Evolutionary conservation across 495 filamentous ascomycete genomes (phyloP).

Genomic region (Chlorociboria aeruginascens): DNA sequence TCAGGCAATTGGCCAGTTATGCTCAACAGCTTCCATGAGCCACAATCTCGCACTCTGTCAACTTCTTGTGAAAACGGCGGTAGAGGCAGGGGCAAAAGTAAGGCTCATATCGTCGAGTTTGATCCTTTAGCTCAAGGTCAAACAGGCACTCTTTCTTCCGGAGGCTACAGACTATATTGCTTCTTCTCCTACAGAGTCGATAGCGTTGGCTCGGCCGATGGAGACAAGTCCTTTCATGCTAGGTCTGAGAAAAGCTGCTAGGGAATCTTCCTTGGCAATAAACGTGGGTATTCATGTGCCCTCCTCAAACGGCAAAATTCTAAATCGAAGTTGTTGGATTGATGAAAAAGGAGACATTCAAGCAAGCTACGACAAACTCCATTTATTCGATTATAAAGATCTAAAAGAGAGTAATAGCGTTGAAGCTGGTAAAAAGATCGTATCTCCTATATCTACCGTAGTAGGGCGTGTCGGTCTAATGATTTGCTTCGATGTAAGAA

Average conservation of each 20-base stretch:
- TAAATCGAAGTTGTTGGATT: slow-evolving; percentile 61
- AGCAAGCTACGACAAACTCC: slow-evolving; percentile 64
- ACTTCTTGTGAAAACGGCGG: slow-evolving; percentile 57
- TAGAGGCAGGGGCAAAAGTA: slow-evolving; percentile 66
- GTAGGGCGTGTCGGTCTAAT: slow-evolving; percentile 64
- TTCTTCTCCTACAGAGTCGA: slow-evolving; percentile 47
- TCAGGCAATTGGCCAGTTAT: slow-evolving; percentile 80
- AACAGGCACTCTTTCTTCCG: slow-evolving; percentile 75
- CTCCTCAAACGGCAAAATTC: slow-evolving; percentile 41
- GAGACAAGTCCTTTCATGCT: slow-evolving; percentile 49
- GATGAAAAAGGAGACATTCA: slow-evolving; percentile 47
- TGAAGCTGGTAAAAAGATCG: slow-evolving; percentile 44
- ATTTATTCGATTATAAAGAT: slow-evolving; percentile 66
- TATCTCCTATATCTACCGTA: slow-evolving; percentile 57
- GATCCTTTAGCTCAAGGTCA: neutral
- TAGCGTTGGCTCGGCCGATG: slow-evolving; percentile 51
- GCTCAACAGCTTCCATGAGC: slow-evolving; percentile 66
- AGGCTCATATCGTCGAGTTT: neutral
- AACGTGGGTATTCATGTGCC: slow-evolving; percentile 86
- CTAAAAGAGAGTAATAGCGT: slow-evolving; percentile 55
- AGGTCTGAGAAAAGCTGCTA: slow-evolving; percentile 58
- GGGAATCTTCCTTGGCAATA: slow-evolving; percentile 48
- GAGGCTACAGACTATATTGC: slow-evolving; percentile 81
- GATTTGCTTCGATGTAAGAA: slow-evolving; percentile 82
- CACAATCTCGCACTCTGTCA: slow-evolving; percentile 71